These are phyloP conservation scores for Cadophora sp. DNA, from an alignment of 2,329 filamentous ascomycete genomes.

Conservation along the genomic window DNA sequence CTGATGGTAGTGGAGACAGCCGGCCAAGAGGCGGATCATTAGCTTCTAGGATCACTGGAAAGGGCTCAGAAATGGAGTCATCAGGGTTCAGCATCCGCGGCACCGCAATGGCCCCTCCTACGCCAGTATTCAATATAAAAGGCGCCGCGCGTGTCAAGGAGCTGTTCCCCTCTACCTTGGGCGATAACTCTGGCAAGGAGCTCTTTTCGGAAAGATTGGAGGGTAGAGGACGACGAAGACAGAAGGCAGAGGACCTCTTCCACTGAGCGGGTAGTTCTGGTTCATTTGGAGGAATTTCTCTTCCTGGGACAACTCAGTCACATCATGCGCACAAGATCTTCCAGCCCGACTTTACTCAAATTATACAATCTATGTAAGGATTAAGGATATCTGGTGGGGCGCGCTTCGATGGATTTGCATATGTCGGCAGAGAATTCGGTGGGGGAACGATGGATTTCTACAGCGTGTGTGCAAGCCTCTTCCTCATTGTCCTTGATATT, in stretches of 20 bases:
- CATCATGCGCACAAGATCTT: not conserved
- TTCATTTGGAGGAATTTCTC: not conserved
- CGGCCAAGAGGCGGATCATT: constrained; percentile 31
- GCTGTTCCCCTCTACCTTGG: constrained; percentile 71
- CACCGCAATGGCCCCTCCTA: constrained; percentile 53
- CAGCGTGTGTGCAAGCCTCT: constrained; percentile 10
- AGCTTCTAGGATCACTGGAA: constrained; percentile 39
- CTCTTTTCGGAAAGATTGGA: constrained; percentile 68
- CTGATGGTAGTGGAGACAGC: constrained; percentile 51
- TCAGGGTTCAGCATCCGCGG: constrained; percentile 66
- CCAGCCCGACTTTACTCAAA: not conserved
- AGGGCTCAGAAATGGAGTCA: constrained; percentile 37
- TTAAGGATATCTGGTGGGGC: not conserved
- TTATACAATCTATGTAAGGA: not conserved
- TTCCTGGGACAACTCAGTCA: not conserved
- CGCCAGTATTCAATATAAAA: constrained; percentile 69
- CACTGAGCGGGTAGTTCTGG: constrained; percentile 51
- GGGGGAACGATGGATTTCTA: not conserved
- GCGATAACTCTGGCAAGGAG: constrained; percentile 70
- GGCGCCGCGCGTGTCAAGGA: constrained; percentile 68
- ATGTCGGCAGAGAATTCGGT: not conserved
- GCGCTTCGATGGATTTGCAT: not conserved
- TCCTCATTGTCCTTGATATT: not conserved
- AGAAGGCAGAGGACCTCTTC: constrained; percentile 77
- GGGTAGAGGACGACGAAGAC: constrained; percentile 63